phyloP scores from a whole-genome alignment of 768 basidiomycete species.

The Daedalea quercina region DNA sequence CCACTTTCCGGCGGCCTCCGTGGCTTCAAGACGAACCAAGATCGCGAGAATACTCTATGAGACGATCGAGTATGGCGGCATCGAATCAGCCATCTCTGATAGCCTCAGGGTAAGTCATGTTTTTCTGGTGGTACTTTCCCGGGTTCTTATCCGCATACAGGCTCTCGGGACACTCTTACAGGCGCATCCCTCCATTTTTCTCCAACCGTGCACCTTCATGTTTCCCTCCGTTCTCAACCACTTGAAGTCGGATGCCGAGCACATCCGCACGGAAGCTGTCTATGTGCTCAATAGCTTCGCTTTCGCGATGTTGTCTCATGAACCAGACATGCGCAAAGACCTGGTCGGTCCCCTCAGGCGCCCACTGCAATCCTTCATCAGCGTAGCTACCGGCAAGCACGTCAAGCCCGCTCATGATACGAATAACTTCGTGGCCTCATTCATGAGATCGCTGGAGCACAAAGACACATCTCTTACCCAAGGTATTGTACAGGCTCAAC shows the following conservation, averaged over 20 bases:
- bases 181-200: background rate
- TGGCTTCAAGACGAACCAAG: constrained; percentile 25
- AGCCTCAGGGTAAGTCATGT: background rate
- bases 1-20: constrained; percentile 35
- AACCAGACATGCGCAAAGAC: too few species aligned
- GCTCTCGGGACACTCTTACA: background rate
- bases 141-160: background rate
- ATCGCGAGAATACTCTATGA: constrained; percentile 31
- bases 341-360: background rate
- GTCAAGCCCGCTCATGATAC: too few species aligned
- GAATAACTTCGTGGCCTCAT: background rate
- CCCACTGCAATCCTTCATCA: background rate
- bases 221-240: constrained; percentile 1
- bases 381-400: background rate
- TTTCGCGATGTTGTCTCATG: background rate
- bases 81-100: background rate
- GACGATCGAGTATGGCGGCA: constrained; percentile 23
- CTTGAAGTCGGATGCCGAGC: background rate
- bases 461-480: background rate
- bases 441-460: background rate
- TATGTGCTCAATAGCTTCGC: background rate
- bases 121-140: background rate
- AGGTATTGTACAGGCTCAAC: constrained; percentile 37
- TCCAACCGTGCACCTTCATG: background rate
- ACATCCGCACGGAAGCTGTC: background rate